Percentiles rank a stretch among this genome's conserved stretches.
Conservation (phyloP, 768 basidiomycete genomes). For the Kwoniella heveanensis region DNA sequence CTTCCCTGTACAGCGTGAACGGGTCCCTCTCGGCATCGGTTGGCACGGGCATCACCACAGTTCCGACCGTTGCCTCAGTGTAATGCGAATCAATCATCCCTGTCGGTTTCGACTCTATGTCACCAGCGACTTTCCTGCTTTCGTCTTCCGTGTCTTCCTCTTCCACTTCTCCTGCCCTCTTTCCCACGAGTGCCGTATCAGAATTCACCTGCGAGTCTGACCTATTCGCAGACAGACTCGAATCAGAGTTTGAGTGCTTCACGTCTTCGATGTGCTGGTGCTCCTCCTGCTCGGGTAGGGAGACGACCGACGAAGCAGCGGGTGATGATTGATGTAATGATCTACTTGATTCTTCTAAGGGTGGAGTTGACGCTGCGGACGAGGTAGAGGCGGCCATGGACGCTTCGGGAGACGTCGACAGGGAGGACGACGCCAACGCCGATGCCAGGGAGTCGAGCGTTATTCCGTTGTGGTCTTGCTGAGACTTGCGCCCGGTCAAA, state of each 20-base stretch:
- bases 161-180: neutral
- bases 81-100: too few relatives aligned
- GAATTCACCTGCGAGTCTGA: neutral
- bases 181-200: neutral
- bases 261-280: slow-evolving; percentile 1
- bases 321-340: slow-evolving; percentile 7
- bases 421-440: slow-evolving; percentile 1
- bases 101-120: neutral
- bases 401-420: neutral
- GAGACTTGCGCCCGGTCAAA: neutral
- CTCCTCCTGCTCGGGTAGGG: slow-evolving; percentile 12
- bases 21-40: neutral
- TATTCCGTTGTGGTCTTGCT: neutral
- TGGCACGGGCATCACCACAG: neutral
- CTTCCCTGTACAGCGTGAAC: slow-evolving; percentile 11
- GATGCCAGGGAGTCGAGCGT: neutral
- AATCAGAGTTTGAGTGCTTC: slow-evolving; percentile 7
- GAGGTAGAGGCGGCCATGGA: neutral
- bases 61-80: neutral
- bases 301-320: slow-evolving; percentile 16
- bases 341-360: slow-evolving; percentile 1
- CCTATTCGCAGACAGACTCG: slow-evolving; percentile 1
- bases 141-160: slow-evolving; percentile 21
- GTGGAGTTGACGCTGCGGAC: slow-evolving; percentile 10
- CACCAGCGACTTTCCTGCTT: slow-evolving; percentile 8